These are phyloP conservation scores for Flaveria robusta DNA, from an alignment of 129 eudicot species.

Conservation along the genomic window DNA sequence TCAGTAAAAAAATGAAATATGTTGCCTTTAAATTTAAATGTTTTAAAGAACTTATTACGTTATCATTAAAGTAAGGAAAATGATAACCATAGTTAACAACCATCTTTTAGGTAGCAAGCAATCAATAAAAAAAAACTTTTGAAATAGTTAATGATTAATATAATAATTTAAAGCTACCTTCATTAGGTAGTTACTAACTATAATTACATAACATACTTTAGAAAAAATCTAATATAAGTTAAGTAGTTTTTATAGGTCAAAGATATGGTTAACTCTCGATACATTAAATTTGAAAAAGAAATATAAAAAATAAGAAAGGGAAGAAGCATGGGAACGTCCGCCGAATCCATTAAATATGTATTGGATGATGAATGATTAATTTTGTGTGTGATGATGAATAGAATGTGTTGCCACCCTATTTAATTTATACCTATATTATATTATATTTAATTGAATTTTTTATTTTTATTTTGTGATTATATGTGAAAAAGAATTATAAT, in stretches of 20 bases:
- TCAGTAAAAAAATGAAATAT: not conserved
- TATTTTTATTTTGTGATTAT: conserved; percentile 7
- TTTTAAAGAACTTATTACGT: too few species aligned
- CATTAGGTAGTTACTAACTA: not conserved
- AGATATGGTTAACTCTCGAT: not conserved
- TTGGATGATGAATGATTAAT: conserved; percentile 38
- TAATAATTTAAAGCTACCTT: not conserved
- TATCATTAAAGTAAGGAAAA: not conserved
- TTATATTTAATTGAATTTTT: not conserved
- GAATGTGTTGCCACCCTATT: conserved; percentile 23
- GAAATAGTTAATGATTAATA: not conserved
- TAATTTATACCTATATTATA: not conserved
- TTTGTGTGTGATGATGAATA: conserved; percentile 39
- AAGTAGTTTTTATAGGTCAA: not conserved
- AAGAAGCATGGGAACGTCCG: conserved; percentile 32
- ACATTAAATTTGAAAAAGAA: not conserved
- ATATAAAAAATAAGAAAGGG: not conserved
- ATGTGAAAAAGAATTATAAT: conserved; percentile 21
- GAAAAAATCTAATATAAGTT: not conserved
- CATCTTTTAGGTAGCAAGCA: not conserved
- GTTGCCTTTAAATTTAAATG: not conserved
- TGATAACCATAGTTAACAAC: not conserved
- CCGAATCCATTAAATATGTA: conserved; percentile 35
- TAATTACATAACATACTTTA: not conserved
- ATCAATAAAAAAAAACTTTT: not conserved